Evolutionary conservation across 2,329 filamentous ascomycete genomes (phyloP), one percentile per base, ranked within the genome.

Genomic region (Dactylonectria estremocensis): DNA sequence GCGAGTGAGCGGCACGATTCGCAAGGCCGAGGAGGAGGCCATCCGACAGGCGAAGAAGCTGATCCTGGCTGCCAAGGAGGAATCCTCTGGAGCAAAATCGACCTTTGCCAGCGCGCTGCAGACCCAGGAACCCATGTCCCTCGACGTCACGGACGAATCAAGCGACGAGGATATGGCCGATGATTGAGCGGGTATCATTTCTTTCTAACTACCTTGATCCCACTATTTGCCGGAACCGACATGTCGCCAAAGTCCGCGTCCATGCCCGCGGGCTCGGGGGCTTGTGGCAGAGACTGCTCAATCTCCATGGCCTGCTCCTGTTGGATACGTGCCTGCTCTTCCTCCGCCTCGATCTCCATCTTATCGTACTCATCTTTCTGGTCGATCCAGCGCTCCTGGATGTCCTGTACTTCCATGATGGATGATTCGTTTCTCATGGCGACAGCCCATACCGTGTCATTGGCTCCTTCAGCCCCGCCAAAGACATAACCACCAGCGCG

Each of bases 371-470:
- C 94, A 16, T 95, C 95, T 78, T 95, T 96, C 46, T 91, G 87
- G 81, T 98, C 95, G 35, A 99, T 84, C 96, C 96, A 99, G 68
- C 96, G 88, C 83, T 99, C 96, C 82, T 99, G 96, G 70, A 98
- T 91, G 81, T 99, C 95, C 67, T 92, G 86, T 10, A 95, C 90
- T 75, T 97, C 95, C 86, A 97, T 90, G 81, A 91, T 84, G 35
- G 89, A 90, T 40, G 90, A 89, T 66, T 91, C 90, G 66, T 91
- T 90, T 64, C 95, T 90, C 90, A 98, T 97, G 3, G 96, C 94
- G 50, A 98, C 91, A 77, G 97, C 94, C 96, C 96, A 99, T n/a
- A 99, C 90, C 7, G 92, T 95, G 79, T 99, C 95, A 74, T 98
- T 98, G 52, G 95, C 94, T 2, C 95, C 95, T 79, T 98, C 94